Percentiles rank a stretch among this genome's conserved stretches.
phyloP scores from a whole-genome alignment of 768 basidiomycete species.

The Auriscalpium orientale region DNA sequence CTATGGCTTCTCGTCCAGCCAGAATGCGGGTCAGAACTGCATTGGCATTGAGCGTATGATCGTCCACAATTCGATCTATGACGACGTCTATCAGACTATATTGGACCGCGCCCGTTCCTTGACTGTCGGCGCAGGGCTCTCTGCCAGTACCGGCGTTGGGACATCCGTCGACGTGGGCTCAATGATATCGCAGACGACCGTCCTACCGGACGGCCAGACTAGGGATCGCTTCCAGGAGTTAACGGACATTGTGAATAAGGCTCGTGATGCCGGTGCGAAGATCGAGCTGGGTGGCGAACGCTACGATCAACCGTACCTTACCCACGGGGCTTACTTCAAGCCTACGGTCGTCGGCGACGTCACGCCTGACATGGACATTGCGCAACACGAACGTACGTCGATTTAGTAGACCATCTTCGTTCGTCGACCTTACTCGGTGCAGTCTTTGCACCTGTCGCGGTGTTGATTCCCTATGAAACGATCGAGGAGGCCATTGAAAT shows the following conservation, averaged over 20 bases:
- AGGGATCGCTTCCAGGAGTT: slow-evolving; percentile 34
- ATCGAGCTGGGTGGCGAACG: slow-evolving; percentile 56
- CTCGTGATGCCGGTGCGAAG: slow-evolving; percentile 59
- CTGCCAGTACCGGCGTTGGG: slow-evolving; percentile 57
- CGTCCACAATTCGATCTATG: slow-evolving; percentile 72
- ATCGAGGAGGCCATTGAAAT: slow-evolving; percentile 82
- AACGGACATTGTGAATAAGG: slow-evolving; percentile 59
- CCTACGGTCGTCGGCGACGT: slow-evolving; percentile 86
- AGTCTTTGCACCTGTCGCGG: slow-evolving; percentile 93
- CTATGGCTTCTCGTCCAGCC: slow-evolving; percentile 36
- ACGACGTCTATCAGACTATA: slow-evolving; percentile 63
- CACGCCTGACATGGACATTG: slow-evolving; percentile 61
- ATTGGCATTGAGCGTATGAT: slow-evolving; percentile 94
- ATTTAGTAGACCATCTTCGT: not conserved
- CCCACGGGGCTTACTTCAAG: slow-evolving; percentile 73
- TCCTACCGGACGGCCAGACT: too few relatives aligned
- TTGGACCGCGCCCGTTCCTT: slow-evolving; percentile 56
- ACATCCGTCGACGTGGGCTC: slow-evolving; percentile 74
- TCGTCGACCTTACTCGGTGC: not conserved
- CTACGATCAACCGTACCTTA: slow-evolving; percentile 58
- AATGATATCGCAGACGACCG: slow-evolving; percentile 35
- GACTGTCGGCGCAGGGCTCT: slow-evolving; percentile 71
- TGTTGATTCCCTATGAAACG: slow-evolving; percentile 77
- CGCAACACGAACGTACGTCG: slow-evolving; percentile 70
- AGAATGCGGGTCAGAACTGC: slow-evolving; percentile 93